These are phyloP conservation scores for Tulasnella sp. DNA, from an alignment of 768 basidiomycete genomes.

Conservation along the genomic window DNA sequence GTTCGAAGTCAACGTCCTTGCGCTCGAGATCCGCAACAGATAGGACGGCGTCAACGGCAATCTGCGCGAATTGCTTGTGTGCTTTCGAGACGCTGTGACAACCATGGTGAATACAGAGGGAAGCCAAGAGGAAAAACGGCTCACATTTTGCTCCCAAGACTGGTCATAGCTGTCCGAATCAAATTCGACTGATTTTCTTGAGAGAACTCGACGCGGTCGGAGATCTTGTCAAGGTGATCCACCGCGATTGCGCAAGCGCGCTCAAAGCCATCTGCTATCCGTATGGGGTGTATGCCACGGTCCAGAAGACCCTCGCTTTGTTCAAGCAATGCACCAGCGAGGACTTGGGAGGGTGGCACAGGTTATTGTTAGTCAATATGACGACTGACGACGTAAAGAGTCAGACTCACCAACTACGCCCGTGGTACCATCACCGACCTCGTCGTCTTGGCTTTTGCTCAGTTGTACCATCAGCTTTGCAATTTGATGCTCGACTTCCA, in stretches of 20 bases:
- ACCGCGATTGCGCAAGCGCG: conserved; percentile 85
- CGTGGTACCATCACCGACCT: conserved; percentile 98
- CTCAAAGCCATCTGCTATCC: conserved; percentile 98
- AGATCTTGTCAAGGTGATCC: conserved; percentile 78
- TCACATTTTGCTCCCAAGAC: conserved; percentile 95
- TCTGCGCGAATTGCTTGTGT: conserved; percentile 87
- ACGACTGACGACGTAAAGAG: background rate
- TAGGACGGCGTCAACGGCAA: conserved; percentile 94
- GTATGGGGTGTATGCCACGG: conserved; percentile 96
- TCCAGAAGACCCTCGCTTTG: conserved; percentile 94
- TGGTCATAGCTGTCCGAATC: conserved; percentile 89
- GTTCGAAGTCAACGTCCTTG: conserved; percentile 89
- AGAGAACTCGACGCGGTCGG: conserved; percentile 80
- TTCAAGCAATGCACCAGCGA: conserved; percentile 94
- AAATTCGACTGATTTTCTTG: conserved; percentile 73
- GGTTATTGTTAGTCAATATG: background rate
- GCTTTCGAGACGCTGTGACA: conserved; percentile 83
- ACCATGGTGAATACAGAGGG: background rate
- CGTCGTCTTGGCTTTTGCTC: conserved; percentile 97
- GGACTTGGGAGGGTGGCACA: conserved; percentile 38
- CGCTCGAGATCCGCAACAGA: conserved; percentile 91
- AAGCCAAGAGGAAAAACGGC: conserved; percentile 21
- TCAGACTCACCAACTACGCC: conserved; percentile 87
- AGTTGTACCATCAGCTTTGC: conserved; percentile 94
- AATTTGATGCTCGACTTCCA: conserved; percentile 99